Evolutionary conservation across 106 monocot genomes (phyloP), one percentile per base, ranked within the genome.

Genomic region (Cymbidium sinense): DNA sequence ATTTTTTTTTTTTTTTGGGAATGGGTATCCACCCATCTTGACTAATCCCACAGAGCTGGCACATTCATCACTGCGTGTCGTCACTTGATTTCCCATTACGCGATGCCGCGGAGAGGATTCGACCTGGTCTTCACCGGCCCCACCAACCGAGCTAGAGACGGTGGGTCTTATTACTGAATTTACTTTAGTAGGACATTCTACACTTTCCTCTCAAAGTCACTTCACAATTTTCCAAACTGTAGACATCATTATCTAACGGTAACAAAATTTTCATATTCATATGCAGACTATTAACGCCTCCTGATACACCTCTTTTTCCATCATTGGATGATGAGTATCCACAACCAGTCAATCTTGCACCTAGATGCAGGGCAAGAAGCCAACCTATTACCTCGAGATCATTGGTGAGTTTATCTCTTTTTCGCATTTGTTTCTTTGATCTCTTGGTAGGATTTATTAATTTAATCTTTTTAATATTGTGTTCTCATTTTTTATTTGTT

Each of bases 221-320:
- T 17, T 8, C 37, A 39, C 37, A 33, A 35, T 71, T 71, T n/a
- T 71, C 33, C 8, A 39, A 8, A 71, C 21, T 20, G 9, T 21
- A 1, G 15, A 37, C 12, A 44, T 43, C 43, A 11, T 44, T 27
- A 43, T 28, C 27, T 47, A 3, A 43, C 47, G 12, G 13, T 44
- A 43, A 43, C 12, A 7, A 2, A 44, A 25, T 47, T 74, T 44
- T 31, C 10, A 69, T 23, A 39, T 62, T 77, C 73, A 76, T 71
- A 30, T 77, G 70, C 85, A 99, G 99, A 95, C 75, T 99, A 43
- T 82, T 99, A 81, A 99, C 95, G 75, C 99, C 99, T 79, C 99
- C 99, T 20, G 99, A 95, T 50, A 95, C 99, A 43, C 99, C 99
- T 27, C 94, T 99, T 70, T 99, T 99, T 33, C 86, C 84, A 77